Evolutionary conservation across 805 yeast genomes (phyloP).

Genomic region (Helenozyma rhizophorensis): DNA sequence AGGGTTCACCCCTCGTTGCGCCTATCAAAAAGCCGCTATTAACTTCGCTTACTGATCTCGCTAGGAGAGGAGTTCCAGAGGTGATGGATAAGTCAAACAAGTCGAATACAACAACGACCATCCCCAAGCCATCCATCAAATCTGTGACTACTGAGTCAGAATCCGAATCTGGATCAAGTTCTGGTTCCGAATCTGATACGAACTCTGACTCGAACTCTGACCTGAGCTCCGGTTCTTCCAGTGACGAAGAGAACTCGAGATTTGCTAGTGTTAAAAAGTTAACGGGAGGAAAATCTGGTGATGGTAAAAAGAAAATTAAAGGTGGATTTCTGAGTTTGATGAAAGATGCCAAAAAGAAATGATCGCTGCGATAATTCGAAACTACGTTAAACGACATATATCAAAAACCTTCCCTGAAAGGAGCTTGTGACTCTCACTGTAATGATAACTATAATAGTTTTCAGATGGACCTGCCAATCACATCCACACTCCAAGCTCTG

Average conservation of each 20-base stretch:
- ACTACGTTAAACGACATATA: neutral
- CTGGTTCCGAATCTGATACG: slow-evolving; percentile 9
- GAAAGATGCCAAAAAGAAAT: slow-evolving; percentile 23
- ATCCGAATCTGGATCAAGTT: slow-evolving; percentile 4
- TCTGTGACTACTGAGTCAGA: neutral
- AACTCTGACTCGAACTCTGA: slow-evolving; percentile 4
- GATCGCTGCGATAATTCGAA: neutral
- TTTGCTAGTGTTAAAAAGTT: slow-evolving; percentile 24
- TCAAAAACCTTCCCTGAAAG: slow-evolving; percentile 1
- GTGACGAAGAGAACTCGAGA: slow-evolving; percentile 14
- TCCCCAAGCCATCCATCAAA: slow-evolving; percentile 4
- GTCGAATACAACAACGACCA: neutral
- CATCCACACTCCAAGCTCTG: slow-evolving; percentile 28
- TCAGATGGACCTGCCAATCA: slow-evolving; percentile 27
- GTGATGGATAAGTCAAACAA: slow-evolving; percentile 8
- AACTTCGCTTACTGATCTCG: slow-evolving; percentile 11
- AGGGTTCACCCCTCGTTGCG: neutral
- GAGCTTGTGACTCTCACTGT: too few species aligned
- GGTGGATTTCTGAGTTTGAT: slow-evolving; percentile 29
- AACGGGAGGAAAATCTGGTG: slow-evolving; percentile 10
- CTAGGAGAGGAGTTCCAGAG: slow-evolving; percentile 13
- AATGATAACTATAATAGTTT: slow-evolving; percentile 1
- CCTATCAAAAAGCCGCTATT: slow-evolving; percentile 5
- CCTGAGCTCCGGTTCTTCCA: slow-evolving; percentile 8
- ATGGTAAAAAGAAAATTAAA: slow-evolving; percentile 17